Evolutionary conservation across 2,329 filamentous ascomycete genomes (phyloP).

Genomic region (Neofusicoccum kwambonambiense): DNA sequence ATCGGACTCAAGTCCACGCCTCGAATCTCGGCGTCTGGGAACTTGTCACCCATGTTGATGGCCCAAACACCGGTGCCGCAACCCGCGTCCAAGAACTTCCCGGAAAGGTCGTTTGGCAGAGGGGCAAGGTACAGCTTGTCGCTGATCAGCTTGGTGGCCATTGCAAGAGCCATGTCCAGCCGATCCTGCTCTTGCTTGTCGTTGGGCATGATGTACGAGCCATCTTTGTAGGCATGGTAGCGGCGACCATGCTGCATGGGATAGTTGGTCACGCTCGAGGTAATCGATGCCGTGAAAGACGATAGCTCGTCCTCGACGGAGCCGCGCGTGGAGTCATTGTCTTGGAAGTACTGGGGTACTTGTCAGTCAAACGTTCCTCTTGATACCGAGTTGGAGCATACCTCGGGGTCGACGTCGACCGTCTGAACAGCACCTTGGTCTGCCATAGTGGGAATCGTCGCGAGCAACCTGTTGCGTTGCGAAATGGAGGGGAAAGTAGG

Average conservation of each 20-base stretch:
- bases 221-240: slow-evolving; percentile 17
- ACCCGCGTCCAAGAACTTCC: not conserved
- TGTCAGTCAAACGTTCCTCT: not conserved
- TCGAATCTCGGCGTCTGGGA: not conserved
- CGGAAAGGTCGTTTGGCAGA: not conserved
- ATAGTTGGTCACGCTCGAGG: slow-evolving; percentile 33
- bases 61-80: slow-evolving; percentile 8
- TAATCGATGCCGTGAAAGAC: slow-evolving; percentile 31
- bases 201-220: slow-evolving; percentile 8
- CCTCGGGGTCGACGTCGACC: not conserved
- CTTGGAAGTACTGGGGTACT: not conserved
- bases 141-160: not conserved
- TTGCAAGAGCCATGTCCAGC: not conserved
- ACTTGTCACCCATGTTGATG: not conserved
- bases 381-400: not conserved
- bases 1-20: slow-evolving; percentile 5
- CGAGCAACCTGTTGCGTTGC: no score
- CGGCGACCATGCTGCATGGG: slow-evolving; percentile 16
- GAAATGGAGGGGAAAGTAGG: no score
- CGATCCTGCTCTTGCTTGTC: slow-evolving; percentile 11
- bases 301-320: slow-evolving; percentile 1
- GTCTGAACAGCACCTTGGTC: not conserved
- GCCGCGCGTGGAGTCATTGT: not conserved
- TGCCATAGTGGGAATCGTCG: no score
- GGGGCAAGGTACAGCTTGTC: slow-evolving; percentile 9